Evolutionary conservation across 495 filamentous ascomycete genomes (phyloP).

Genomic region (Darksidea phi): DNA sequence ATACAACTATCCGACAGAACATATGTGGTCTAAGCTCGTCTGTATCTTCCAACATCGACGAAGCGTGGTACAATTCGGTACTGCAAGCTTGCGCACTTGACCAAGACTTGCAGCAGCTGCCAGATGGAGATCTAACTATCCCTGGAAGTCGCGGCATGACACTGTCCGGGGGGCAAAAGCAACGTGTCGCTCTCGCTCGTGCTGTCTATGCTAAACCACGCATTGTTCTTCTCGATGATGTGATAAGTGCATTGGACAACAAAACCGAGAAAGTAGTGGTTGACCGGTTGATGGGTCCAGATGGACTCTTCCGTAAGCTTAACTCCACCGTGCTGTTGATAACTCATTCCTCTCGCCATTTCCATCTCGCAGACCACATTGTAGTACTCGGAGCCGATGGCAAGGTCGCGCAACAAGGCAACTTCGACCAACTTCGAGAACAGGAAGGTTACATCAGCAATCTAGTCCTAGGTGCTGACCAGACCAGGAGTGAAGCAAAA

Average conservation of each 20-base stretch:
- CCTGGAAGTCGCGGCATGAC: conserved; percentile 42
- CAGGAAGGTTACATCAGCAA: conserved; percentile 29
- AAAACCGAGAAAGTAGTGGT: conserved; percentile 44
- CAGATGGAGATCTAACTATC: conserved; percentile 42
- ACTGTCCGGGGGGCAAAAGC: conserved; percentile 45
- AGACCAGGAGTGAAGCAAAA: not conserved
- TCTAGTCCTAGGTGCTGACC: not conserved
- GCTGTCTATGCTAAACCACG: conserved; percentile 40
- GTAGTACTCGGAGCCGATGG: conserved; percentile 27
- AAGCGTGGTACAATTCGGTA: conserved; percentile 46
- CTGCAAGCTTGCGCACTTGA: conserved; percentile 43
- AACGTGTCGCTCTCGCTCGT: conserved; percentile 44
- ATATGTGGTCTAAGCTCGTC: conserved; percentile 33
- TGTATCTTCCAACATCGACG: conserved; percentile 36
- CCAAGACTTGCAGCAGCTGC: conserved; percentile 41
- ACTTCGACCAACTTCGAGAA: conserved; percentile 12
- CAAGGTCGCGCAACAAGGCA: conserved; percentile 27
- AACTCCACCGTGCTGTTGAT: conserved; percentile 47
- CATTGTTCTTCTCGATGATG: conserved; percentile 45
- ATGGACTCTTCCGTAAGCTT: conserved; percentile 42
- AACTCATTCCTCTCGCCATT: conserved; percentile 24
- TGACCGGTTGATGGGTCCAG: conserved; percentile 43
- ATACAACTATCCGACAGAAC: conserved; percentile 45
- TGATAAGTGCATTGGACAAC: conserved; percentile 44
- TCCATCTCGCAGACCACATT: conserved; percentile 27